Percentiles rank a stretch among this genome's conserved stretches.
phyloP scores from a whole-genome alignment of 1,284 basidiomycete species.

The Boletellus deceptivus region DNA sequence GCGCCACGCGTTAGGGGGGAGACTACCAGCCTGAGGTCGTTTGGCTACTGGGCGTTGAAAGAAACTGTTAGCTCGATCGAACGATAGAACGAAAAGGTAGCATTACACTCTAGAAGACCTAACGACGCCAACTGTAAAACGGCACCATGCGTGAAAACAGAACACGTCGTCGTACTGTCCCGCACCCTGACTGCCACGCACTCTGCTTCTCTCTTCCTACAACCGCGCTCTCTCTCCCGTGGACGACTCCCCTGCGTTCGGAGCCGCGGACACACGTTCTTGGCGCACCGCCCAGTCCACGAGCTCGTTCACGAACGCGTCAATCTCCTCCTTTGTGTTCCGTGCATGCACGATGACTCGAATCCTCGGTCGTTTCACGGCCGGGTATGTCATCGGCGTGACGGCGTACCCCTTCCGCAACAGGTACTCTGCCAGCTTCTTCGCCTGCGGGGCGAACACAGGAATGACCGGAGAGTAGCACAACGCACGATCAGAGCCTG shows the following conservation, averaged over 20 bases:
- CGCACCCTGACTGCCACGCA: background rate
- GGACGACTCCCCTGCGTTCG: background rate
- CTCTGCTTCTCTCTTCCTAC: too few relatives aligned
- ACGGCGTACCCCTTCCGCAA: slow-evolving; percentile 15
- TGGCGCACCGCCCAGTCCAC: slow-evolving; percentile 8
- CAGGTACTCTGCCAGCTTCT: slow-evolving; percentile 7
- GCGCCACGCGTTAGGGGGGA: too few relatives aligned
- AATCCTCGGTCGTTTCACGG: slow-evolving; percentile 9
- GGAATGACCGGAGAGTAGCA: slow-evolving; percentile 21
- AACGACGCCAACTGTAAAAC: too few relatives aligned
- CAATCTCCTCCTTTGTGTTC: slow-evolving; percentile 20
- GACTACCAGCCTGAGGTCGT: too few relatives aligned
- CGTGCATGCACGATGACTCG: slow-evolving; percentile 19
- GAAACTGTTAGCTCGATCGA: too few relatives aligned
- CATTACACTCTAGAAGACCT: too few relatives aligned
- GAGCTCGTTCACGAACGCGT: slow-evolving; percentile 10
- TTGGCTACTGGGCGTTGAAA: too few relatives aligned
- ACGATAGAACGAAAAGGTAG: too few relatives aligned
- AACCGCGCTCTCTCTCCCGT: slow-evolving; percentile 11
- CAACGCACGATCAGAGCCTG: background rate
- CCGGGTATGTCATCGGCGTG: slow-evolving; percentile 13
- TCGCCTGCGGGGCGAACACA: slow-evolving; percentile 13
- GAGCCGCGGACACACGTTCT: background rate
- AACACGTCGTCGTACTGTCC: background rate
- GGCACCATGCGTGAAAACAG: too few relatives aligned